Base-by-base conservation (phyloP, 1,284 basidiomycete genomes). In the Anthracocystis setariae region DNA sequence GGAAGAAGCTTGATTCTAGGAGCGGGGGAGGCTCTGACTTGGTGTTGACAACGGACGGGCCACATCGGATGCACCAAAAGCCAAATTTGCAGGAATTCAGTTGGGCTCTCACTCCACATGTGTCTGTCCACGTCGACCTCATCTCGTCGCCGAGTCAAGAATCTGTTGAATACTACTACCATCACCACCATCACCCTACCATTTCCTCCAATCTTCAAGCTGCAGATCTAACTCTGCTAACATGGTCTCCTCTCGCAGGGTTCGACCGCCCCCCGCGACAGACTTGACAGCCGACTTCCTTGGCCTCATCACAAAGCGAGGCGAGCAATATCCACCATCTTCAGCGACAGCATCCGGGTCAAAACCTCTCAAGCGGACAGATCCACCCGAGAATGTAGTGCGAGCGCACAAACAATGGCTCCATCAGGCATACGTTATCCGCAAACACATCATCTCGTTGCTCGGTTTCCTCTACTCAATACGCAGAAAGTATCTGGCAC, bases 391-490 rank as follows among this genome's bases (percentile, higher is more conserved):
- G 20, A 63, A 66, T 39, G 69, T 73, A 15, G 65, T 68, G 7
- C 42, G 45, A 8, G 70, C 64, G 3, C 60, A 68, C 46, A 54
- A 55, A 56, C 70, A 73, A 35, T 74, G 73, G 73, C 57, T 72
- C 5, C 33, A 18, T 1, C 68, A 74, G 40, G 73, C 73, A 18
- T 71, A 72, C 51, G 52, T 66, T 21, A 74, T 74, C 40, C 60
- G 68, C 24, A 71, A 71, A 38, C 60, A 67, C 43, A 68, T 74
- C 29, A 51, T 71, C 42, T 62, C 57, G 8, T 40, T 76, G n/a
- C 71, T 76, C 17, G 62, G 59, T 52, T 76, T 76, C 33, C 56
- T 76, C 18, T 57, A 62, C 35, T 69, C 74, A 21, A 73, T 76
- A 66, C 66, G 71, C 18, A 70, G 72, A 40, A 65, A 58, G 32